Conservation (phyloP, 73 alveolate genomes). For the Durusdinium trenchii region DNA sequence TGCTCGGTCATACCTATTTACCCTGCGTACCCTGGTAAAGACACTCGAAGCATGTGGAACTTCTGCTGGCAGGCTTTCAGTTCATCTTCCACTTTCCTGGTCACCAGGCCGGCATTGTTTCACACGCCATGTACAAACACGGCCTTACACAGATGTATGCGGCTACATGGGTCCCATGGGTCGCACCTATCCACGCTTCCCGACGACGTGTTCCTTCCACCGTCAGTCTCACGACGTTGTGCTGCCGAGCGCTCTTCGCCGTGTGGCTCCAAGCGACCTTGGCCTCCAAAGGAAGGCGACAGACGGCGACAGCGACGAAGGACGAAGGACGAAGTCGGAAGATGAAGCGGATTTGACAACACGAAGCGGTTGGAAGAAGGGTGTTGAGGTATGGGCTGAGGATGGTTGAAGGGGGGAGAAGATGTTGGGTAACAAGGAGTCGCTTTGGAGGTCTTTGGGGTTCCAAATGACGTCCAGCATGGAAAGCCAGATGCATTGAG, state of each 20-base stretch:
- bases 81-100: no score
- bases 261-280: constrained; percentile 36
- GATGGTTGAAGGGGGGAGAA: neutral
- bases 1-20: no score
- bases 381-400: neutral
- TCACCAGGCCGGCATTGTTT: no score
- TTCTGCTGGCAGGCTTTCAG: no score
- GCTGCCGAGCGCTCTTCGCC: constrained; percentile 25
- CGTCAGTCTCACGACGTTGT: constrained; percentile 16
- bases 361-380: neutral
- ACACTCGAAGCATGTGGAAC: no score
- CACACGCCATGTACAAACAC: no score
- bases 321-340: no score
- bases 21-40: no score
- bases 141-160: no score
- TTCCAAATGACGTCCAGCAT: neutral
- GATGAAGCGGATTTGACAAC: no score
- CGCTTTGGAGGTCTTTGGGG: neutral
- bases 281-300: constrained; percentile 67
- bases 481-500: neutral
- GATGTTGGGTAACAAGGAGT: neutral
- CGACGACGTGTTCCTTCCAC: neutral
- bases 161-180: no score
- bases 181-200: neutral
- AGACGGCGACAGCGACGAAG: no score